A percentile compares a stretch with the other conserved stretches of the same genome.
These are phyloP conservation scores for Amphirosellinia nigrospora DNA, from an alignment of 495 filamentous ascomycete species.

Conservation along the genomic window DNA sequence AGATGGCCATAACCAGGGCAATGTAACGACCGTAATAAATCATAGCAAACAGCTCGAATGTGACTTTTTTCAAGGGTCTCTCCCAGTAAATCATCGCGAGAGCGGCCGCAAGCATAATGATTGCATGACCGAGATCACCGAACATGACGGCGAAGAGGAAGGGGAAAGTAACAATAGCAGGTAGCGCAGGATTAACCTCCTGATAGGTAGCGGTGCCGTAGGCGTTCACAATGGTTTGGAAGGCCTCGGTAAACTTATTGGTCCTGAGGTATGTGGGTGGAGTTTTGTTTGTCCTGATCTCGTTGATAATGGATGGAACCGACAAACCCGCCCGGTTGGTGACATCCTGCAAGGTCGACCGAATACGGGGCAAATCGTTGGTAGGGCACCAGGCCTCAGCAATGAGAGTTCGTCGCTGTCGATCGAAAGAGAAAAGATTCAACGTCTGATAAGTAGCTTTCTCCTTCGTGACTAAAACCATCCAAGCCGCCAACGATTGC, in stretches of 20 bases:
- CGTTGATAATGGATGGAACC: conserved; percentile 96
- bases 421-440: conserved; percentile 95
- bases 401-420: conserved; percentile 92
- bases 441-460: conserved; percentile 97
- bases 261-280: conserved; percentile 95
- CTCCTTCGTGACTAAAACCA: conserved; percentile 96
- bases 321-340: conserved; percentile 93
- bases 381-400: conserved; percentile 98
- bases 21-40: conserved; percentile 98
- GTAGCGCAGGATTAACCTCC: conserved; percentile 94
- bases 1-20: conserved; percentile 96
- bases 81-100: conserved; percentile 95
- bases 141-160: conserved; percentile 99
- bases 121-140: conserved; percentile 91
- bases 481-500: conserved; percentile 88
- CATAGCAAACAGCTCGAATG: conserved; percentile 95
- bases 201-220: conserved; percentile 97
- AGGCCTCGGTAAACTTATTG: conserved; percentile 96
- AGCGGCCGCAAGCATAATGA: conserved; percentile 81
- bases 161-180: conserved; percentile 94
- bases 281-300: conserved; percentile 93
- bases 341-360: conserved; percentile 95
- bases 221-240: conserved; percentile 98
- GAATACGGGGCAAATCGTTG: conserved; percentile 86
- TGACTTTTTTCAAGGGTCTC: conserved; percentile 84